Evolutionary conservation across 306 rosid species (phyloP).

Genomic region (Potentilla sterilis): DNA sequence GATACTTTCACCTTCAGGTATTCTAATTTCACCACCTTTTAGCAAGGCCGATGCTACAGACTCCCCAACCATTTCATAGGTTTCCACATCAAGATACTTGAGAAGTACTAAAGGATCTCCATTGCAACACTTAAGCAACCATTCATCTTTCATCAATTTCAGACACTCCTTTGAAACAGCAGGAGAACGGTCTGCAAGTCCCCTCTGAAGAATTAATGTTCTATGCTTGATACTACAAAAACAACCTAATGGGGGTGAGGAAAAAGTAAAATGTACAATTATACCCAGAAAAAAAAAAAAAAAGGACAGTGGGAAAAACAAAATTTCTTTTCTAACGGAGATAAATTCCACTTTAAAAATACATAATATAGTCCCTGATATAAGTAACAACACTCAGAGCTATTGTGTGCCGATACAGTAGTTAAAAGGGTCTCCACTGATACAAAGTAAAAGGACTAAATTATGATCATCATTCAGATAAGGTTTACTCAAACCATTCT

Average conservation of each 20-base stretch:
- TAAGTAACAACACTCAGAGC: neutral
- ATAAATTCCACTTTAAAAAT: neutral
- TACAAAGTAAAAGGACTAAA: neutral
- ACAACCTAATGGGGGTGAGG: neutral
- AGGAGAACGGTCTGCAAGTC: slow-evolving; percentile 85
- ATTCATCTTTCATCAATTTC: slow-evolving; percentile 83
- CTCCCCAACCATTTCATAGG: slow-evolving; percentile 86
- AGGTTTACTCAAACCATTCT: neutral
- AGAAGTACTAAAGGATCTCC: slow-evolving; percentile 68
- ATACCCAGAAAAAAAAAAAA: neutral
- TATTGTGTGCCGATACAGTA: neutral
- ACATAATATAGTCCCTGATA: neutral
- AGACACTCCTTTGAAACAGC: slow-evolving; percentile 83
- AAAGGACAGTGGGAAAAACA: neutral
- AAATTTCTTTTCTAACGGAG: neutral
- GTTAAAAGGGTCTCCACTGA: neutral
- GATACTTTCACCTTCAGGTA: slow-evolving; percentile 55
- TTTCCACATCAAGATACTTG: slow-evolving; percentile 95
- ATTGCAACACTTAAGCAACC: slow-evolving; percentile 75
- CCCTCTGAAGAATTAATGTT: slow-evolving; percentile 78
- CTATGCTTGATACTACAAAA: slow-evolving; percentile 75
- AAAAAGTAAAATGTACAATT: neutral
- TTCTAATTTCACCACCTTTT: slow-evolving; percentile 58
- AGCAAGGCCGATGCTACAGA: slow-evolving; percentile 72
- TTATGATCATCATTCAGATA: neutral